Conservation (phyloP, 306 rosid species). For the Vigna unguiculata region DNA sequence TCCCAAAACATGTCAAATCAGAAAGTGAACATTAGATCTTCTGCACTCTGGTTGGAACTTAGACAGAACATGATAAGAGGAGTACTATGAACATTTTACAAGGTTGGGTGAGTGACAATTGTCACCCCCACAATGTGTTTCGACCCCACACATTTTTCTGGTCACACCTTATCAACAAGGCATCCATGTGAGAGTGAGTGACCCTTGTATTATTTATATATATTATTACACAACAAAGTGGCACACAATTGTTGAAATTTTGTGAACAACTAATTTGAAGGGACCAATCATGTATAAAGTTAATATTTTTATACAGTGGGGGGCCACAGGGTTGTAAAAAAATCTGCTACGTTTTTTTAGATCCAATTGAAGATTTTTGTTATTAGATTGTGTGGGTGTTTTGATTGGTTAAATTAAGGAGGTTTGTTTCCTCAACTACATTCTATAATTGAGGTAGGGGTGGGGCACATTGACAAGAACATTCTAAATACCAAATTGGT, state of each 20-base stretch:
- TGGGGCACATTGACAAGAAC: conserved; percentile 25
- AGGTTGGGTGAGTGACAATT: conserved; percentile 55
- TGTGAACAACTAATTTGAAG: conserved; percentile 14
- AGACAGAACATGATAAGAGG: conserved; percentile 37
- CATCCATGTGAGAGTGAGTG: conserved; percentile 35
- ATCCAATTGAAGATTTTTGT: conserved; percentile 37
- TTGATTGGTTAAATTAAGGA: not conserved
- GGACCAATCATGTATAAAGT: conserved; percentile 41
- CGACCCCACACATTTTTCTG: conserved; percentile 50
- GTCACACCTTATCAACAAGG: conserved; percentile 48
- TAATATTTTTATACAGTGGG: not conserved
- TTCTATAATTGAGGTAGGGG: conserved; percentile 29
- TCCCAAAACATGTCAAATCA: conserved; percentile 60
- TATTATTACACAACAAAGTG: not conserved
- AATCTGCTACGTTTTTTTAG: not conserved
- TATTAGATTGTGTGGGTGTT: conserved; percentile 31
- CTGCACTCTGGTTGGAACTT: conserved; percentile 50
- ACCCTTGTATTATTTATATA: conserved; percentile 15
- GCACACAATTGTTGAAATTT: conserved; percentile 39
- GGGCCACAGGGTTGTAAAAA: conserved; percentile 17
- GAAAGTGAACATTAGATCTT: conserved; percentile 67
- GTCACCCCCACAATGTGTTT: conserved; percentile 33
- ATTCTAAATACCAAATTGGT: conserved; percentile 13
- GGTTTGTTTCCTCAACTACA: not conserved
- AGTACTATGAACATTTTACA: conserved; percentile 40